These are phyloP conservation scores for Psilocybe cyanescens DNA, from an alignment of 768 basidiomycete species.

Conservation along the genomic window DNA sequence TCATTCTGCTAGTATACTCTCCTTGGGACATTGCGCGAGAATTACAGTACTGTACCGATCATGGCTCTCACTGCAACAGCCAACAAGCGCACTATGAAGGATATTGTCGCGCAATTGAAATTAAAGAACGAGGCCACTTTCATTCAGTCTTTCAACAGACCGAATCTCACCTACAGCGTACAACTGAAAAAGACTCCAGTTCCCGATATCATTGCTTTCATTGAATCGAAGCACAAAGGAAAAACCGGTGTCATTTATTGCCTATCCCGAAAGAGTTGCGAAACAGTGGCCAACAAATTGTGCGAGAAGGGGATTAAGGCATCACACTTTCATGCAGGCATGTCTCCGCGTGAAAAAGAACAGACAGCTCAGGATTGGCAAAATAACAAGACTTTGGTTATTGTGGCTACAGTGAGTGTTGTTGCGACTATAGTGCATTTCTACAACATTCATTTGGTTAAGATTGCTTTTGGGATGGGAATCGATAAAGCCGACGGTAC, in stretches of 20 bases:
- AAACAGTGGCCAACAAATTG: constrained; percentile 76
- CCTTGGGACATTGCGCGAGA: constrained; percentile 68
- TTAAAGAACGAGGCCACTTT: constrained; percentile 63
- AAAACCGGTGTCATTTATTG: constrained; percentile 90
- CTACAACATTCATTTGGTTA: constrained; percentile 1
- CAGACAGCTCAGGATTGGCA: constrained; percentile 76
- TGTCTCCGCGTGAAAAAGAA: constrained; percentile 66
- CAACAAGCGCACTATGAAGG: constrained; percentile 72
- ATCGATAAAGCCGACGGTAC: constrained; percentile 86
- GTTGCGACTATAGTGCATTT: background rate
- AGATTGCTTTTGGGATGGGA: constrained; percentile 99
- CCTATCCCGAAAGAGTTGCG: constrained; percentile 70
- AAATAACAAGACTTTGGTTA: constrained; percentile 68
- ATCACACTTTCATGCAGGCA: constrained; percentile 85
- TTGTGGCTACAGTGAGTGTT: constrained; percentile 83
- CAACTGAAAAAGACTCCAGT: constrained; percentile 45
- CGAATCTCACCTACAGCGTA: constrained; percentile 85
- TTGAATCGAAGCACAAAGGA: constrained; percentile 56
- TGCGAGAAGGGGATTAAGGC: constrained; percentile 64
- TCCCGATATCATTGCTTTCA: constrained; percentile 70
- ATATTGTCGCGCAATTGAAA: constrained; percentile 75
- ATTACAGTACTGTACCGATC: constrained; percentile 83
- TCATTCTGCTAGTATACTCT: constrained; percentile 60
- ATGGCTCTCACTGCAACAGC: constrained; percentile 98
- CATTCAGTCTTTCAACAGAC: constrained; percentile 88